Evolutionary conservation across 176 grass and related monocot genomes (phyloP), one percentile per base, ranked within the genome.

Genomic region (Phoenix dactylifera): DNA sequence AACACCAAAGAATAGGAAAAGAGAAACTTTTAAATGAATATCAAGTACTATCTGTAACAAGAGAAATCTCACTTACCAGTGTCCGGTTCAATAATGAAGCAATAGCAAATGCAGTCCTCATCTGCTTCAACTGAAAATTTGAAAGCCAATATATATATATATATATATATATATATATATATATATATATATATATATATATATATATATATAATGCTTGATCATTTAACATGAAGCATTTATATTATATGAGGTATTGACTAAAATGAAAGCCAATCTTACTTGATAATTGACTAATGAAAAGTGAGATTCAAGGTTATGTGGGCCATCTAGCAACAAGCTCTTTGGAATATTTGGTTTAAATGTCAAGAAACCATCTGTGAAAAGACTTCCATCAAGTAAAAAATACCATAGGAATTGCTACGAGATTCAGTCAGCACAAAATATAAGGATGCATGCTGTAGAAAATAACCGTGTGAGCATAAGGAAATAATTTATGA

Each of bases 281-380:
- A 98, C 87, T 78, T 92, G 87, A 54, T 89, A 98, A 76, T 98
- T 98, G 53, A 92, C 84, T 49, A 98, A 78, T 3, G 50, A 48
- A 76, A 98, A 98, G 69, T 98, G 93, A 68, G 87, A 88, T 56
- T 92, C 70, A 54, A 98, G 22, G 19, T 78, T 98, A 76, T 98
- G 87, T 54, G 79, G 51, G 15, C 87, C 87, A 25, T 82, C 87
- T 59, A 98, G 66, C 68, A 98, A 81, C 76, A 98, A 76, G 62
- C 50, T 49, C 72, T 83, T 92, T 54, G 87, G 87, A 80, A 98
- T 91, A 65, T 57, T 85, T 67, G 87, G 84, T 61, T 74, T 88
- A 80, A 98, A 98, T 85, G 81, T 80, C 66, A 98, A 70, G 58
- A 83, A 98, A 61, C 93, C 87, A 73, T 84, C 93, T 98, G 84